Evolutionary conservation across 202 grass and related monocot genomes (phyloP).

Genomic region (Bolboschoenoplectus hybrid): DNA sequence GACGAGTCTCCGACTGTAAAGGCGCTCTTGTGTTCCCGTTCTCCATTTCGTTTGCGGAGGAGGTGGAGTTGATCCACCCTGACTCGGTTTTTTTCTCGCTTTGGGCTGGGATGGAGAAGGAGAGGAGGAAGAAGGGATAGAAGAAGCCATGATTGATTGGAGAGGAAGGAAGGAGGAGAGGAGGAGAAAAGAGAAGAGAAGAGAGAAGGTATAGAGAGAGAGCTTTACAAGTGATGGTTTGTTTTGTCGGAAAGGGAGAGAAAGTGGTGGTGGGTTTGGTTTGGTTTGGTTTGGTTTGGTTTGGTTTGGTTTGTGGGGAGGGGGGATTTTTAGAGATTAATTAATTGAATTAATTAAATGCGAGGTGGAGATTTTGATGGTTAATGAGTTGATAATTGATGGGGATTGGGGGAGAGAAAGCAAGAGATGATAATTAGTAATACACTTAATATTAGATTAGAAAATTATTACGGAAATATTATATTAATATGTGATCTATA

Average conservation of each 20-base stretch:
- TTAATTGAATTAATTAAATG: constrained; percentile 15
- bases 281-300: neutral
- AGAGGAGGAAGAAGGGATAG: constrained; percentile 33
- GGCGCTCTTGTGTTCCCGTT: constrained; percentile 65
- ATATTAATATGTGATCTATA: no score
- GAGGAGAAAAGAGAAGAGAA: neutral
- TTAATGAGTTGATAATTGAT: constrained; percentile 32
- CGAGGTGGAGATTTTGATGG: constrained; percentile 22
- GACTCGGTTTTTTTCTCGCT: constrained; percentile 8
- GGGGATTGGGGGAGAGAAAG: neutral
- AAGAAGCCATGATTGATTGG: constrained; percentile 39
- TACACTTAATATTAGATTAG: no score
- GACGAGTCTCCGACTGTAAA: constrained; percentile 80
- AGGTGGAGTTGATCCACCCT: neutral
- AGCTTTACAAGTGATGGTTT: neutral
- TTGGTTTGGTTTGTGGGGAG: neutral
- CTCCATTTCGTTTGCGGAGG: constrained; percentile 72
- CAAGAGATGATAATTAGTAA: no score
- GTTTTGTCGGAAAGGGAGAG: constrained; percentile 25
- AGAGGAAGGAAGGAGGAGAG: neutral
- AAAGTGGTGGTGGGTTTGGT: constrained; percentile 29
- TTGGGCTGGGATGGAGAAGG: constrained; percentile 17
- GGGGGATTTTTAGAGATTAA: neutral
- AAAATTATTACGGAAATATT: no score
- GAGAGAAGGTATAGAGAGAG: neutral